These are phyloP conservation scores for Dissophora globulifera DNA, from an alignment of 192 early-diverging fungal genomes.

Conservation along the genomic window DNA sequence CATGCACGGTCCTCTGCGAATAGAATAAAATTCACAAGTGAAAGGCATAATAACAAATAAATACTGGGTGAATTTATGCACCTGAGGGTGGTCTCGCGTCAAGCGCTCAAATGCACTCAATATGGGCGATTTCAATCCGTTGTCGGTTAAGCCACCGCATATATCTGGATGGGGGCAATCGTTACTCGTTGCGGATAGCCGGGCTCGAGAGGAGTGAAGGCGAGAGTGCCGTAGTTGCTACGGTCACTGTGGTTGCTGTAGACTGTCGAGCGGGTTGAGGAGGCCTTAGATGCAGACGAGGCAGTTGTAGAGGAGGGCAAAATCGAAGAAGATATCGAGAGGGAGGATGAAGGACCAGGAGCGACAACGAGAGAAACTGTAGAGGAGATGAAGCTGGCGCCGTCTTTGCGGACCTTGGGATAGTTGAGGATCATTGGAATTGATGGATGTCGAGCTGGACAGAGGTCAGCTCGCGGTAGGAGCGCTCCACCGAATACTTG, in stretches of 20 bases:
- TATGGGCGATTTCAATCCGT: not conserved
- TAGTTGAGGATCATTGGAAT: slow-evolving; percentile 36
- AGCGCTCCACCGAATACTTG: slow-evolving; percentile 42
- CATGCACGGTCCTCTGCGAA: too few species aligned
- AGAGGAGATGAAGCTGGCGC: slow-evolving; percentile 20
- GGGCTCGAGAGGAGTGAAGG: slow-evolving; percentile 2
- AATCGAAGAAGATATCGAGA: too few species aligned
- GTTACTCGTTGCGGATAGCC: not conserved
- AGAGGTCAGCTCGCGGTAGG: slow-evolving; percentile 45
- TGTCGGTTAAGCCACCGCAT: not conserved
- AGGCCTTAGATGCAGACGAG: not conserved
- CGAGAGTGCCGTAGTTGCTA: slow-evolving; percentile 1
- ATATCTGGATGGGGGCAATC: slow-evolving; percentile 3
- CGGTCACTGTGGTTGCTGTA: not conserved
- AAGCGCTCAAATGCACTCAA: not conserved
- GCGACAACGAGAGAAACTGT: slow-evolving; percentile 23
- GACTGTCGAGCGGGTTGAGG: slow-evolving; percentile 4
- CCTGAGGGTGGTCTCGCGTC: slow-evolving; percentile 15
- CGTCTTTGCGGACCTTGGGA: slow-evolving; percentile 31
- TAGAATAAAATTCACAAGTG: too few species aligned
- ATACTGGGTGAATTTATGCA: slow-evolving; percentile 37
- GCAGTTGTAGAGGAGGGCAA: too few species aligned
- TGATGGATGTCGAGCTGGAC: slow-evolving; percentile 52
- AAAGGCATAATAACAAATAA: too few species aligned
- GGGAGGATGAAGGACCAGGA: not conserved